Conservation (phyloP, 495 filamentous ascomycete genomes). For the Sphaerosporella brunnea region DNA sequence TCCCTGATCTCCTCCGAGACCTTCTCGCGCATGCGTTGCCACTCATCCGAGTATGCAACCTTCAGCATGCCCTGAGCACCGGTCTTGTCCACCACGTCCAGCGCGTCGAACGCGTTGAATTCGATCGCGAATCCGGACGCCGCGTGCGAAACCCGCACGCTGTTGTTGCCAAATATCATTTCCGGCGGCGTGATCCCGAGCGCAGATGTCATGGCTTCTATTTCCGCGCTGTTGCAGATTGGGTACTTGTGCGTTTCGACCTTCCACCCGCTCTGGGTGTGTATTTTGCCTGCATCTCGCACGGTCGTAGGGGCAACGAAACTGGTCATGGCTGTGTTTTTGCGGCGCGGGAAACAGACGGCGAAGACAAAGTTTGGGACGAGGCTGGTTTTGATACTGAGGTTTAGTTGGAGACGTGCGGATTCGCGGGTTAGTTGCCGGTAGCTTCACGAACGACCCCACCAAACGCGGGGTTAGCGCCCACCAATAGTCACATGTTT, state of each 20-base stretch:
- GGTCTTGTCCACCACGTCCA: constrained; percentile 87
- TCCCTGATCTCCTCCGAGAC: constrained; percentile 74
- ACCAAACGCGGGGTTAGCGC: too few relatives aligned
- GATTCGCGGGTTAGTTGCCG: too few relatives aligned
- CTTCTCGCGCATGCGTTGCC: constrained; percentile 50
- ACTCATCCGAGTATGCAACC: constrained; percentile 79
- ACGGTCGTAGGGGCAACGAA: neutral
- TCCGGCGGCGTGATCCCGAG: constrained; percentile 79
- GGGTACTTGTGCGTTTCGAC: constrained; percentile 54
- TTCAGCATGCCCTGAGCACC: constrained; percentile 64
- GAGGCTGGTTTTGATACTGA: too few relatives aligned
- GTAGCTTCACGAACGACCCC: too few relatives aligned
- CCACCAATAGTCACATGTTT: too few relatives aligned
- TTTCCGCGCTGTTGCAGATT: constrained; percentile 77
- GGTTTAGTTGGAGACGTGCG: too few relatives aligned
- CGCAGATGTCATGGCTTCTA: constrained; percentile 62
- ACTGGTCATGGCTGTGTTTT: too few relatives aligned
- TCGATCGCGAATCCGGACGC: constrained; percentile 51
- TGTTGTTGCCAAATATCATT: constrained; percentile 98
- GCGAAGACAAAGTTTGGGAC: too few relatives aligned
- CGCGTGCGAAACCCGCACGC: constrained; percentile 51
- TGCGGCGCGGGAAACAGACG: too few relatives aligned
- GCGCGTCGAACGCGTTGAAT: constrained; percentile 72
- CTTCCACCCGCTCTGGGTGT: constrained; percentile 13
- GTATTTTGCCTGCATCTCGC: constrained; percentile 12